Evolutionary conservation across 306 rosid species (phyloP), one percentile per base, ranked within the genome.

Genomic region (Elaeagnus macrophylla): DNA sequence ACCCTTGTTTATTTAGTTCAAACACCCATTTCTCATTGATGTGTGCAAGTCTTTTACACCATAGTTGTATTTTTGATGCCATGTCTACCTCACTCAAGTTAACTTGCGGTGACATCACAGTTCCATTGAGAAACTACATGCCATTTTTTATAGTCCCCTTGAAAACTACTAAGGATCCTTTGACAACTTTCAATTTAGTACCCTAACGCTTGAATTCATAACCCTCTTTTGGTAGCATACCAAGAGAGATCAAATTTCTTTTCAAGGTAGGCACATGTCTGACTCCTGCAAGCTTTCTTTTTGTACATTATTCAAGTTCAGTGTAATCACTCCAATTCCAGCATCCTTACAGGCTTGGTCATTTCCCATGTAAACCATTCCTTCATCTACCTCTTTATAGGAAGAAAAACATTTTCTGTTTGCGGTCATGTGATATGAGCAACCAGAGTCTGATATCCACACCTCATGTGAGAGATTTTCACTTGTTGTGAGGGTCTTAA

Each of bases 1-100:
- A 42, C 2, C 8, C 8, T 42, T 42, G 8, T 10, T 42, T 42
- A 3, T 42, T 4, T 9, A 42, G 8, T 6, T 42, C 47, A 9
- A 9, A n/a, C 3, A 42, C 13, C 12, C 47, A 5, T 42, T n/a
- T 42, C 5, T 42, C 12, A 10, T n/a, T 42, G 12, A 42, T 9
- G 12, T 42, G 47, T 42, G 47, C 47, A 42, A 8, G 12, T n/a
- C 47, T 42, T 3, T 42, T 12, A 10, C 12, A n/a, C 47, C 47
- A 42, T 9, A 6, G 12, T 6, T 9, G 13, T 7, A n/a, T n/a
- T n/a, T n/a, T n/a, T n/a, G n/a, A n/a, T n/a, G n/a, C n/a, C n/a
- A n/a, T n/a, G n/a, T n/a, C n/a, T n/a, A n/a, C n/a, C 10, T 12
- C 3, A 6, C 13, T 7, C 0, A 5, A 3, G 0, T 0, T 9